Evolutionary conservation across 129 eudicot genomes (phyloP).

Genomic region (Artemisia annua): DNA sequence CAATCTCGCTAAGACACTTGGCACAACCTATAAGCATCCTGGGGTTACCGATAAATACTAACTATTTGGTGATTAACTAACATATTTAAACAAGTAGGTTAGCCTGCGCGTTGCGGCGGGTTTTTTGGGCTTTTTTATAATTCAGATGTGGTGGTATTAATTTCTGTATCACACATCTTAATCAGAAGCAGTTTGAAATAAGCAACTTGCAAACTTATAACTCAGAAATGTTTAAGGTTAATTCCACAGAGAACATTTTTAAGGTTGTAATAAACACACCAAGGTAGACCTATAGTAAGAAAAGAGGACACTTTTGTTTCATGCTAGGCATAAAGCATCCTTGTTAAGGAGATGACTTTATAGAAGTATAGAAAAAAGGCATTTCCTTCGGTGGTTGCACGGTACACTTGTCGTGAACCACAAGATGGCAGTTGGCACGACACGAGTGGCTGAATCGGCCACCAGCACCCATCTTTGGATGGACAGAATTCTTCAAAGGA

Average conservation of each 20-base stretch:
- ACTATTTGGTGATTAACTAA: no score
- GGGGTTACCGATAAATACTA: no score
- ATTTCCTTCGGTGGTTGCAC: background rate
- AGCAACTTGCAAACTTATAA: no score
- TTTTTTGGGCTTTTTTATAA: no score
- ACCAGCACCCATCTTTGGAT: slow-evolving; percentile 21
- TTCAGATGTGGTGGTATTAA: no score
- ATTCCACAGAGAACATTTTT: slow-evolving; percentile 92
- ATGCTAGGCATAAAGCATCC: slow-evolving; percentile 17
- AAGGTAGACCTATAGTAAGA: slow-evolving; percentile 24
- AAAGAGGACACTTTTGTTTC: slow-evolving; percentile 23
- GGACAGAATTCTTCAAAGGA: slow-evolving; percentile 11
- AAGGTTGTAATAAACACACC: slow-evolving; percentile 17
- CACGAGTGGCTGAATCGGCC: slow-evolving; percentile 24
- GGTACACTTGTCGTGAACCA: slow-evolving; percentile 9
- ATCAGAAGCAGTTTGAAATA: no score
- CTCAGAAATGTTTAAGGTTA: no score
- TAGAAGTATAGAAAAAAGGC: background rate
- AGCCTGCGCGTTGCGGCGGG: no score
- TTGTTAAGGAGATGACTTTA: slow-evolving; percentile 28
- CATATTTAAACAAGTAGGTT: no score
- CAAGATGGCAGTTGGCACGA: slow-evolving; percentile 18
- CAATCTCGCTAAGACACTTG: no score
- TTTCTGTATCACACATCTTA: no score
- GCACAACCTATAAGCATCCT: no score